Conservation (phyloP, 805 yeast genomes). For the Limtongia smithiae region DNA sequence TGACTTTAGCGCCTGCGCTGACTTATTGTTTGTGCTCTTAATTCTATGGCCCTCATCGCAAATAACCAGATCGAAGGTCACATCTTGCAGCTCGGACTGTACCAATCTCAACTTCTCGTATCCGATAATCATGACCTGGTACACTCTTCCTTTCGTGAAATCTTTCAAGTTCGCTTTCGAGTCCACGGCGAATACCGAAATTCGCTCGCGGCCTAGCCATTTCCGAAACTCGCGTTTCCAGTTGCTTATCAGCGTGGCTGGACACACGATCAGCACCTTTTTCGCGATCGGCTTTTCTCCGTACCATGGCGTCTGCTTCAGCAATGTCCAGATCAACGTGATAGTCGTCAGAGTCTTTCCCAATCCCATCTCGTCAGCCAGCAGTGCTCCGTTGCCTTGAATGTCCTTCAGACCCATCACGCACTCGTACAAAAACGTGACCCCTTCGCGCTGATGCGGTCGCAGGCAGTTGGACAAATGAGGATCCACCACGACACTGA, state of each 20-base stretch:
- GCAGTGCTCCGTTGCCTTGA: slow-evolving; percentile 63
- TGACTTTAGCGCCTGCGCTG: slow-evolving; percentile 57
- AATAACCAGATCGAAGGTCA: slow-evolving; percentile 61
- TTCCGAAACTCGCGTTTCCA: slow-evolving; percentile 87
- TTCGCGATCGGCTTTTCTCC: slow-evolving; percentile 43
- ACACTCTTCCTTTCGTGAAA: slow-evolving; percentile 65
- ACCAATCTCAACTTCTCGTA: slow-evolving; percentile 74
- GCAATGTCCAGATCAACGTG: slow-evolving; percentile 74
- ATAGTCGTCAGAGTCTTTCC: slow-evolving; percentile 89
- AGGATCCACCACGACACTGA: slow-evolving; percentile 43
- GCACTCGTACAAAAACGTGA: slow-evolving; percentile 75
- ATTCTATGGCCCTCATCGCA: slow-evolving; percentile 96
- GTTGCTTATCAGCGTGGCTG: slow-evolving; percentile 81
- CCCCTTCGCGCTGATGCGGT: slow-evolving; percentile 84
- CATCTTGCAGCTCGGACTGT: slow-evolving; percentile 36
- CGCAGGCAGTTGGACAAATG: slow-evolving; percentile 45
- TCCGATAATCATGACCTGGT: slow-evolving; percentile 80
- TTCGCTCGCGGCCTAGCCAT: slow-evolving; percentile 69
- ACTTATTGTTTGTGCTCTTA: slow-evolving; percentile 70
- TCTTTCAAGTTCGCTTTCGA: slow-evolving; percentile 52
- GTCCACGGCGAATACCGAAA: slow-evolving; percentile 62
- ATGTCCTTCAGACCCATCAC: slow-evolving; percentile 62
- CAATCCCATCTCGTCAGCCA: slow-evolving; percentile 98
- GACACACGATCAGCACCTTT: slow-evolving; percentile 79
- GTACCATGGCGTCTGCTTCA: slow-evolving; percentile 42